Base-by-base conservation (phyloP, 768 basidiomycete species). In the Boletales sp. region DNA sequence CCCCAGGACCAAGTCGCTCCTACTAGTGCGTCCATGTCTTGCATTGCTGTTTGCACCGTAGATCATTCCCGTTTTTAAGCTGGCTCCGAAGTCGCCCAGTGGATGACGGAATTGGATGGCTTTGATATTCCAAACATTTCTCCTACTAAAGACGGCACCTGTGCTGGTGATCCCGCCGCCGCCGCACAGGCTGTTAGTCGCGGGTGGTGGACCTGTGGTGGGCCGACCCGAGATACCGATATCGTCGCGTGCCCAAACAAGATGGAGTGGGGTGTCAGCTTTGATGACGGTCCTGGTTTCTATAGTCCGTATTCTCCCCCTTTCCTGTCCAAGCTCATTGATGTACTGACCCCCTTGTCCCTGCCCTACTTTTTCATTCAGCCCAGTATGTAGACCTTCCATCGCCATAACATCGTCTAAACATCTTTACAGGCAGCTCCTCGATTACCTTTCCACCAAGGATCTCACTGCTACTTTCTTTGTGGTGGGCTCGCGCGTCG, bases 121-220 rank as follows among this genome's bases (percentile, higher is more conserved):
- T 74, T 74, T 50, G 45, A 82, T 52, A 87, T 93, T 51, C 92
- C 92, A 1, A 58, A 81, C 51, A 57, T 87, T 19, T n/a, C 64
- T 8, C 80, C 80, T 5, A 92, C 87, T 0, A 60, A 58, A 3
- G 82, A 89, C 51, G 87, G 87, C n/a, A 78, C 83, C 2, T 94
- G 91, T 64, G 70, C 57, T 12, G 74, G 74, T 43, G 80, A 89
- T 57, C 74, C 84, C 19, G 64, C 59, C 8, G 79, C 81, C 5
- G 81, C 79, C 5, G 71, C 78, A 0, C 66, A 84, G 39, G 80
- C 84, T 31, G 70, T 77, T n/a, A 66, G 66, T 40, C 81, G 81
- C 56, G 90, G 90, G 39, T 94, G 91, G 91, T 94, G 91, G 91
- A 89, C 92, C 27, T 94, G 91, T 59, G 87, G 90, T 60, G 85